Base-by-base conservation (phyloP, 1,284 basidiomycete genomes). In the Rhodotorula sp. region DNA sequence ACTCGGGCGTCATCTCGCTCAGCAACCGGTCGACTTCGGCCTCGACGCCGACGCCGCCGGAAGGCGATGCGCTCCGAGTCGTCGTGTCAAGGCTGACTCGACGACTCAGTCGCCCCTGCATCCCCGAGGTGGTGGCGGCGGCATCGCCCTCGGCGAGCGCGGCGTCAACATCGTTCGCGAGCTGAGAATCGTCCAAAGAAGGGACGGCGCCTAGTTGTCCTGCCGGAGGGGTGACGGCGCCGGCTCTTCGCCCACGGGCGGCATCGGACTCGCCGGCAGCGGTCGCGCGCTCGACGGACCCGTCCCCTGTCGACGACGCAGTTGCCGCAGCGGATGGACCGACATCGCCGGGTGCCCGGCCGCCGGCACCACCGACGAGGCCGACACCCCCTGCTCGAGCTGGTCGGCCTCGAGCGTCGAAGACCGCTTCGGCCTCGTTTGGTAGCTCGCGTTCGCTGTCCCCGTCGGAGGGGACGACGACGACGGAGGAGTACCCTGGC, bases 1-100 rank as follows among this genome's bases (percentile, higher is more conserved):
- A 42, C 3, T 64, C 64, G 2, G 72, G 69, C 53, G 59, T 58
- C 69, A 73, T 68, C 64, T 74, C 70, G 58, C 57, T 72, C 66
- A 74, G 45, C 42, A 74, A 49, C 29, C 70, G 62, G 58, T 72
- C 70, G 49, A 74, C 73, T 62, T 74, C 67, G 48, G 67, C 68
- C 68, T 72, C 73, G 58, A 74, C 63, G 22, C 37, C 51, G 4
- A 58, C 59, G 6, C 62, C 62, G 24, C 55, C 37, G 37, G 8
- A 10, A 42, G 37, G 37, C 37, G 37, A 42, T 42, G 37, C 37
- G 37, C 37, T 42, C 37, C 37, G 37, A 12, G 26, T 24, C 30
- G 44, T 58, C 56, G 62, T 45, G 24, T 49, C 48, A 20, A 20
- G 24, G 62, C 63, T 48, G 12, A 56, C 62, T 22, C 30, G 22